Base-by-base conservation (phyloP, 2,329 filamentous ascomycete species). In the Harringtonia lauricola region DNA sequence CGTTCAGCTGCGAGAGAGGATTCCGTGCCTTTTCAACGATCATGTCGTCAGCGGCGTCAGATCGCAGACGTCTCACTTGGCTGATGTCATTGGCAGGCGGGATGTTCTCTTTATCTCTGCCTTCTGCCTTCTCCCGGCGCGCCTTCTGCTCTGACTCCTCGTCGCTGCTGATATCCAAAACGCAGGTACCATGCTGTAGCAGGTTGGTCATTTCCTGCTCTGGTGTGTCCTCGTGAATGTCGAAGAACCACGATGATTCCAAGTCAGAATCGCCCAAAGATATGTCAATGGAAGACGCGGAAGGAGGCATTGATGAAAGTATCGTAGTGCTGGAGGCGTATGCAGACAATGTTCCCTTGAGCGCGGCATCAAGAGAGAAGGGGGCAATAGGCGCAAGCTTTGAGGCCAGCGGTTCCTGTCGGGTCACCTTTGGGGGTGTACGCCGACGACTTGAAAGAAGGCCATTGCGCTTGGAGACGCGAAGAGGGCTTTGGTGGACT, bases 161-260 rank as follows among this genome's bases (percentile, higher is more conserved):
- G 54, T 95, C 89, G 19, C 86, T 89, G 52, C 80, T 87, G 56
- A 96, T 87, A 58, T 96, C 90, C 4, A 96, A 74, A 0, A 83
- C 80, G 50, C 83, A 82, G 8, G 90, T 90, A 44, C 83, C 83
- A 66, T 95, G 90, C 63, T 95, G 86, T 65, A 96, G 86, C 33
- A 95, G 68, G 56, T 94, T 95, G 54, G 88, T 86, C 63, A 92
- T 85, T 58, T 94, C 83, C 58, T 95, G 85, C 59, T 95, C 86
- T 8, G 83, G 77, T 0, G 86, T 87, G 61, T 98, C 90, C 59
- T 95, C 86, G 59, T 95, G 82, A 56, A 98, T 96, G 47, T 90
- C 84, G 58, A 98, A 96, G 67, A 83, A 83, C 89, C 88, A 95
- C 46, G 72, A 72, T 29, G 77, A 71, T 57, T 83, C 76, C 54